Base-by-base conservation (phyloP, 1,284 basidiomycete species). In the Ganoderma sp. region DNA sequence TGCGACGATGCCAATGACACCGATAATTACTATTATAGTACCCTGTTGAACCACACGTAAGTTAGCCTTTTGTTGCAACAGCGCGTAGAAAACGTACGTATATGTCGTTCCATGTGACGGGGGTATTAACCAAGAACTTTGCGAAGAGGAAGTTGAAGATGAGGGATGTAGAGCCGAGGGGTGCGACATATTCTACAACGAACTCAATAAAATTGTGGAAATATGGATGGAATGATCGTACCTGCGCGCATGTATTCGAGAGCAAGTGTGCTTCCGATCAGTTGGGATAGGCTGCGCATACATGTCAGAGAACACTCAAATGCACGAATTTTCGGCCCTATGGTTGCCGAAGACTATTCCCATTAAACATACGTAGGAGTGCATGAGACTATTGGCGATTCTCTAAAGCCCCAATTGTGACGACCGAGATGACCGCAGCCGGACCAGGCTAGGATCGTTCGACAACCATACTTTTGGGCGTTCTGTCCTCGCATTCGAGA, bases 131-230 rank as follows among this genome's bases (percentile, higher is more conserved):
- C 70, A 95, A 85, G 74, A 94, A 91, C 72, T 90, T 87, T 28
- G 93, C 94, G 77, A 96, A 95, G 45, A 96, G 82, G 76, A 95
- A 94, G 79, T 96, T 96, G 82, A 96, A 96, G 66, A 96, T 88
- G 68, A 96, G 87, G 14, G 93, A 93, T 10, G 92, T 91, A 3
- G 92, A 93, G 25, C 93, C 93, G 10, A 95, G 84, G 10, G 93
- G 93, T 2, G 93, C 93, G 61, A 94, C 93, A 74, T 93, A 94
- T 88, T 94, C 92, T 92, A 73, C 50, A 39, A 52, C 22, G 28
- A 54, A 41, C 34, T 59, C 12, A 59, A 48, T 6, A 39, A 41
- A 25, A 48, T n/a, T 37, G 10, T 34, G n/a, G 7, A 43, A 17
- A 28, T 45, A 42, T 10, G 5, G 57, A 17, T 12, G 48, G 22